Evolutionary conservation across 1,139 yeast species (phyloP), one percentile per base, ranked within the genome.

Genomic region (Blastobotrys elegans): DNA sequence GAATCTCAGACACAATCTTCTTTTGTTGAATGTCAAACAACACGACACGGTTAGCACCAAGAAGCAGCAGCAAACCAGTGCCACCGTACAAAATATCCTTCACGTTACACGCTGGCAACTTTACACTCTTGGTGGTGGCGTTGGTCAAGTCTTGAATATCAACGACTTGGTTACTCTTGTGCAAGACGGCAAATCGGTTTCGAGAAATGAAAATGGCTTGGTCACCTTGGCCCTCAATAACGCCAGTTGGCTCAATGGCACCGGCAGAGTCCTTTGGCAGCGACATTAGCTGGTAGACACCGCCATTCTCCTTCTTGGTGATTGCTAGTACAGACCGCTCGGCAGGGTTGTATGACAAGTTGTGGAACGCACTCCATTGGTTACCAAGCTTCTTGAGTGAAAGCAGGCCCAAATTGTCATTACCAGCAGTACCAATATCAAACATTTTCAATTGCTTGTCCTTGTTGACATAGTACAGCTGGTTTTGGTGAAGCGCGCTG

Each of bases 1-100:
- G 75, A 48, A 85, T 69, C 59, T 84, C 89, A 16, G 84, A 76
- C 51, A 90, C 64, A 53, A 78, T 82, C 64, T 84, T 86, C 69
- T 87, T 82, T 72, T 92, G 98, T 67, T 90, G 97, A 48, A 90
- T 95, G 66, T 94, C 98, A 65, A 82, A 88, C 57, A 85, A 79
- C 47, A 84, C 79, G 36, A 92, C 96, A 16, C 83, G 73, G 56
- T 79, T 76, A 40, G 77, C 68, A 59, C 89, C 87, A 54, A 92
- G 74, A 51, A 94, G 73, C 54, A 94, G 73, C 30, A 94, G 80
- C 53, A 84, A 75, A 44, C 97, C 97, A 35, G 95, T 87, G n/a
- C 70, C 68, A 38, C 88, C 90, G 45, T 89, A 90, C 42, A 84
- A 77, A 47, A 94, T 82, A 62, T 87, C 95, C 58, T 71, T 79